Conservation (phyloP, 2,329 filamentous ascomycete species). For the Trichoderma sp. region DNA sequence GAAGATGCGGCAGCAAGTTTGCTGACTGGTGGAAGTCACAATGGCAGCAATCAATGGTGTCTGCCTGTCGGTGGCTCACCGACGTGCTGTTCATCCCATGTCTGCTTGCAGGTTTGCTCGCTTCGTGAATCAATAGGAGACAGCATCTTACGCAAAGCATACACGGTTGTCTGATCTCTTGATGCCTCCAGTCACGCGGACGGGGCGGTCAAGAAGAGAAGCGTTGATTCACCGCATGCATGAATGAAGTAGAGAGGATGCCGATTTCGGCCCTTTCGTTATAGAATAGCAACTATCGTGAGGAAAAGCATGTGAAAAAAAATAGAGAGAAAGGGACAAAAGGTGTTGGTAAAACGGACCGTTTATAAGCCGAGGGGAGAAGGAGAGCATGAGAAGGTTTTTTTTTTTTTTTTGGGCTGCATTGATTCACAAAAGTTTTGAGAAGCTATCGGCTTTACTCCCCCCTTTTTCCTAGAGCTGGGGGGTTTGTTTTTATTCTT, state of each 20-base stretch:
- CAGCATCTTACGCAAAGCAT: background rate
- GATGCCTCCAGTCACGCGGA: background rate
- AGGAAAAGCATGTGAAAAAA: background rate
- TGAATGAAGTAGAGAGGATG: background rate
- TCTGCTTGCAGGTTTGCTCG: conserved; percentile 3
- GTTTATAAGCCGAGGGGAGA: background rate
- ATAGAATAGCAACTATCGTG: background rate
- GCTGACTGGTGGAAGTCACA: background rate
- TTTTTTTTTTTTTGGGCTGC: too few species aligned
- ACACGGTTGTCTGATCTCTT: background rate
- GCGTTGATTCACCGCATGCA: background rate
- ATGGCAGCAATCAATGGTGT: background rate
- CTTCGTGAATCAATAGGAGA: background rate
- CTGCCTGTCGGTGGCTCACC: background rate
- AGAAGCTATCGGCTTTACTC: background rate
- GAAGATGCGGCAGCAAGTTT: background rate
- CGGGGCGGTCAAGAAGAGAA: too few species aligned
- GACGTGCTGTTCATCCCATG: background rate
- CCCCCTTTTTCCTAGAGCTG: background rate
- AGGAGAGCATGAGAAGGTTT: background rate
- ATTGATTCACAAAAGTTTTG: conserved; percentile 8
- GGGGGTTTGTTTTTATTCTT: background rate
- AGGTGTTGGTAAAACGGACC: background rate
- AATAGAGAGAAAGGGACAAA: background rate
- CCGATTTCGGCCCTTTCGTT: background rate